These are phyloP conservation scores for Aureococcus anophagefferens DNA, from an alignment of 108 stramenopile genomes.

Conservation along the genomic window DNA sequence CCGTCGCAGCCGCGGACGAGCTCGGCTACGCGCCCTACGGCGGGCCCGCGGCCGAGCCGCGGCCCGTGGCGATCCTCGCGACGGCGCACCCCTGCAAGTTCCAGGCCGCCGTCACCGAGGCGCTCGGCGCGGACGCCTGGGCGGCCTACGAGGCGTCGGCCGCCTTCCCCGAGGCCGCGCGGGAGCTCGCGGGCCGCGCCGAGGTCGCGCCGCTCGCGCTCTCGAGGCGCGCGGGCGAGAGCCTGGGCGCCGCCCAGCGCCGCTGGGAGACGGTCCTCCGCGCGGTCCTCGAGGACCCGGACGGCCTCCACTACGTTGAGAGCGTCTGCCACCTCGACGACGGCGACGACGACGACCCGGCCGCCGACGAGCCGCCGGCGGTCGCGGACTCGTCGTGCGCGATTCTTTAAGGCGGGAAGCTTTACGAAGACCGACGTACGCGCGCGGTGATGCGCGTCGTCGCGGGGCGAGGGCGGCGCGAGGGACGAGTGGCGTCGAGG, in stretches of 20 bases:
- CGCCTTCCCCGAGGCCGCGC: neutral
- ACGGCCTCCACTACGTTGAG: too few species aligned
- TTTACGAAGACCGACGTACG: too few species aligned
- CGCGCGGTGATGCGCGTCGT: too few species aligned
- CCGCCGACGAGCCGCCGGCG: too few species aligned
- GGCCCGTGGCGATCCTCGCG: conserved; percentile 50
- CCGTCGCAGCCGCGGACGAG: conserved; percentile 52
- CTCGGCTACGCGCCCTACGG: conserved; percentile 39
- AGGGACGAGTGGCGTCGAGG: too few species aligned
- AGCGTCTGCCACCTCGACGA: too few species aligned
- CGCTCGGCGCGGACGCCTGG: conserved; percentile 55
- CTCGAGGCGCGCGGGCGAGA: neutral
- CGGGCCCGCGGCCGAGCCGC: conserved; percentile 3
- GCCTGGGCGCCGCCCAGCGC: neutral
- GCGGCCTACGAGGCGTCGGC: conserved; percentile 17
- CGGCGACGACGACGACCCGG: too few species aligned
- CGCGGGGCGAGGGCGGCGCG: too few species aligned
- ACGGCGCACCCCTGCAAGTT: conserved; percentile 79
- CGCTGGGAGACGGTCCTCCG: neutral
- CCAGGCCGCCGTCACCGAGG: conserved; percentile 48
- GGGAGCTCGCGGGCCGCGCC: neutral
- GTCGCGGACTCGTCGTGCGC: too few species aligned
- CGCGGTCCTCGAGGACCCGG: too few species aligned
- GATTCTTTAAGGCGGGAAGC: too few species aligned
- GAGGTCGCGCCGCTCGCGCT: neutral